Conservation (phyloP, 768 basidiomycete species). For the Naematelia encephala region DNA sequence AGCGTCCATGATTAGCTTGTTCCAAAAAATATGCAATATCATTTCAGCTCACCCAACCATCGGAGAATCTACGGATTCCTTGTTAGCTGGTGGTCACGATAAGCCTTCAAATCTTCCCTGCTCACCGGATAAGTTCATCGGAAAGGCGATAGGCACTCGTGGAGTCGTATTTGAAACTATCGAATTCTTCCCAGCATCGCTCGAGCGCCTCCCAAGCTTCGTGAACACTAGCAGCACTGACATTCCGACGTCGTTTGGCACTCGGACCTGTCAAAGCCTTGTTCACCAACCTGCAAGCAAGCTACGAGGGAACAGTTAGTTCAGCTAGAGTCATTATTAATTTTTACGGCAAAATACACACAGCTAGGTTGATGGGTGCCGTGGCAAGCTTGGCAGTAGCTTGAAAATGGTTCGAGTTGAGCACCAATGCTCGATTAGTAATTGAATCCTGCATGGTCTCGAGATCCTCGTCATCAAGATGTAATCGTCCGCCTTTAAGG, state of each 20-base stretch:
- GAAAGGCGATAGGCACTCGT: slow-evolving; percentile 48
- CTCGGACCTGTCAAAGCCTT: slow-evolving; percentile 71
- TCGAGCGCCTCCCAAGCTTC: slow-evolving; percentile 84
- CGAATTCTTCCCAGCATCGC: slow-evolving; percentile 78
- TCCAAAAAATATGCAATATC: neutral
- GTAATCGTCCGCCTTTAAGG: slow-evolving; percentile 75
- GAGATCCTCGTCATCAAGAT: slow-evolving; percentile 73
- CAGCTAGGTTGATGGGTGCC: slow-evolving; percentile 69
- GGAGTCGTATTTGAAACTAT: slow-evolving; percentile 54
- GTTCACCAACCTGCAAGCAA: slow-evolving; percentile 75
- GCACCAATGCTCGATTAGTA: slow-evolving; percentile 55
- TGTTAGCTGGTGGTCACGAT: no score
- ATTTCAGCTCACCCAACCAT: slow-evolving; percentile 68
- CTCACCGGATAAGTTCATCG: slow-evolving; percentile 62
- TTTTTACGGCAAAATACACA: slow-evolving; percentile 20
- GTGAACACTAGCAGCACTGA: slow-evolving; percentile 65
- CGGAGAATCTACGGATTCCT: slow-evolving; percentile 60
- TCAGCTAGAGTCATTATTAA: no score
- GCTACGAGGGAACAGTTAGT: slow-evolving; percentile 10
- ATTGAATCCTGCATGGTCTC: slow-evolving; percentile 66
- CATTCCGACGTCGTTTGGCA: slow-evolving; percentile 61
- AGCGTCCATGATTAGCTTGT: neutral
- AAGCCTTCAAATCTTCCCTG: no score
- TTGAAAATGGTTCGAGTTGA: slow-evolving; percentile 18
- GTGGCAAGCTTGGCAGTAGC: slow-evolving; percentile 53